Base-by-base conservation (phyloP, 2,329 filamentous ascomycete genomes). In the Nemania sp. region DNA sequence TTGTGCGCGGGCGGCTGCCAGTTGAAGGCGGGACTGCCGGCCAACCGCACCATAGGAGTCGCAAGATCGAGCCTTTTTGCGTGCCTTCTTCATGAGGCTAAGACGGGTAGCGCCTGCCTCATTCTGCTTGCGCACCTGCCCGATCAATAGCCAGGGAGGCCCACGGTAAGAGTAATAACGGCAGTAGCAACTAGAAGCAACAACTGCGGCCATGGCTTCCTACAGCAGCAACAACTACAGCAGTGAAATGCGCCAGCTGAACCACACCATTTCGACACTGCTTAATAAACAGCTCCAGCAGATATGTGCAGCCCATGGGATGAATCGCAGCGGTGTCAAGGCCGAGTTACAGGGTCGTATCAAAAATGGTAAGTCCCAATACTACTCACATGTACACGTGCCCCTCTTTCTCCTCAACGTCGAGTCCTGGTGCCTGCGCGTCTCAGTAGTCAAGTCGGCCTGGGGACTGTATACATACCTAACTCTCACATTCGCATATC, bases 291-390 rank as follows among this genome's bases (percentile, higher is more conserved):
- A 94, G 74, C 87, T 98, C 56, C 92, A 93, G 74, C 86, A 86
- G 60, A 90, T 98, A 72, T 92, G 95, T 77, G 87, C 89, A 70
- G 84, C 87, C 68, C 93, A 97, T 81, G 87, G 89, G 54, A 84
- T 97, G 41, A 87, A 88, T 72, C 91, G 93, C 68, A 92, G 91
- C 29, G 96, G 96, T 22, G 91, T 96, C 75, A 99, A 99, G 84
- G 88, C 89, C 38, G 88, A 92, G 49, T 83, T 98, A 67, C 94
- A 97, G 80, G 82, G 83, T 66, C 90, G 95, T 75, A 92, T 98
- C 69, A 88, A 91, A 70, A 84, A 88, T 67, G 88, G 96, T 98
- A 85, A 81, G 92, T 89, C 52, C 11, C 20, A 43, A 27, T 35
- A 43, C 11, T 41, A 13, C 38, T 5, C 38, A 15, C 3, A 38